phyloP scores from a whole-genome alignment of 306 rosid genomes.

The Cicer yamashitae region DNA sequence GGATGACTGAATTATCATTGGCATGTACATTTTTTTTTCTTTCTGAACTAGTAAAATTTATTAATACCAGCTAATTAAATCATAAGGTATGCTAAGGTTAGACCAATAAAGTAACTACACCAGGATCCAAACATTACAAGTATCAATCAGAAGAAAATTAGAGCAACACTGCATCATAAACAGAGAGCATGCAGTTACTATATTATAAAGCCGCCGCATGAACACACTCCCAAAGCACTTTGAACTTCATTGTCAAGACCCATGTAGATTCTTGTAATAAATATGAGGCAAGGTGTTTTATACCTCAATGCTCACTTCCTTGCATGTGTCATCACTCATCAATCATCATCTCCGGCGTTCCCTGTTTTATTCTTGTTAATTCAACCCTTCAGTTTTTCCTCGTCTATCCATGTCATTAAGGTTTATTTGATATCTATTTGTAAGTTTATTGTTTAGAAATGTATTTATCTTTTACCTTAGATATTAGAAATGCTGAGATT shows the following conservation, averaged over 20 bases:
- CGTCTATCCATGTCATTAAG: neutral
- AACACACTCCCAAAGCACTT: no score
- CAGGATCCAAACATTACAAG: no score
- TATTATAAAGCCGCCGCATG: no score
- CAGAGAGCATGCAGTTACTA: no score
- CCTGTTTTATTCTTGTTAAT: neutral
- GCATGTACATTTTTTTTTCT: neutral
- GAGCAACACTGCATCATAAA: no score
- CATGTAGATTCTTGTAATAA: conserved; percentile 14
- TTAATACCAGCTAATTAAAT: no score
- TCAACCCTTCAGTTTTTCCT: neutral
- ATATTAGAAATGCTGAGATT: neutral
- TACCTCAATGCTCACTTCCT: neutral
- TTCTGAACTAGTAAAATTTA: no score
- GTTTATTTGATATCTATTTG: conserved; percentile 7
- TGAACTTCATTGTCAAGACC: no score
- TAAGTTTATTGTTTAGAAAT: neutral
- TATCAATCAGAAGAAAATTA: no score
- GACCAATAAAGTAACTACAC: no score
- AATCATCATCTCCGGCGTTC: neutral
- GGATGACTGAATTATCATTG: conserved; percentile 3
- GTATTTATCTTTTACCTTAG: neutral
- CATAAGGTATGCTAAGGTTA: no score
- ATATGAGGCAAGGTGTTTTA: neutral
- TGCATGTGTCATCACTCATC: neutral